These are phyloP conservation scores for Amphirosellinia nigrospora DNA, from an alignment of 495 filamentous ascomycete species.

Conservation along the genomic window DNA sequence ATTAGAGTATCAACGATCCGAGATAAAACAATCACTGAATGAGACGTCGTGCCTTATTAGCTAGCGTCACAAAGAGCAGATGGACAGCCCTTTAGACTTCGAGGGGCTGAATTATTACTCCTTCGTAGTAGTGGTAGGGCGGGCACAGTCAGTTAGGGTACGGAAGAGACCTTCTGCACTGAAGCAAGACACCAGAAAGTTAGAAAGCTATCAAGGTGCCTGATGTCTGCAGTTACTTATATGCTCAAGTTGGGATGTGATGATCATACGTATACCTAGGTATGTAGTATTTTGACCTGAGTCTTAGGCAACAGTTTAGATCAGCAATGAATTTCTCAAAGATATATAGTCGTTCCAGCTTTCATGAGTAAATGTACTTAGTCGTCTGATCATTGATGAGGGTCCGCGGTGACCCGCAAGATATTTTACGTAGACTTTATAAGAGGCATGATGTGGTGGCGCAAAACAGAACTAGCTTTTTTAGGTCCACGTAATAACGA, in stretches of 20 bases:
- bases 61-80: background rate
- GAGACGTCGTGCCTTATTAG: background rate
- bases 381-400: background rate
- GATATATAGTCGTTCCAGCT: background rate
- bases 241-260: no score
- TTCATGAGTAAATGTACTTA: background rate
- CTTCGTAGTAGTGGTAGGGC: background rate
- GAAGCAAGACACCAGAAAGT: no score
- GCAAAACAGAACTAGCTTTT: background rate
- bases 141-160: background rate
- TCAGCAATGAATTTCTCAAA: background rate
- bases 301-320: no score
- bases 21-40: background rate
- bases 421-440: background rate
- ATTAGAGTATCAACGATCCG: background rate
- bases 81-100: background rate
- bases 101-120: background rate
- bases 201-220: no score
- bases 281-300: background rate
- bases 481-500: background rate
- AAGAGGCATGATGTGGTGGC: background rate
- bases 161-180: no score
- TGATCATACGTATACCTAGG: background rate
- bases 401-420: background rate
- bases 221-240: no score